Evolutionary conservation across 805 yeast genomes (phyloP).

Genomic region (Kuraishia hungarica): DNA sequence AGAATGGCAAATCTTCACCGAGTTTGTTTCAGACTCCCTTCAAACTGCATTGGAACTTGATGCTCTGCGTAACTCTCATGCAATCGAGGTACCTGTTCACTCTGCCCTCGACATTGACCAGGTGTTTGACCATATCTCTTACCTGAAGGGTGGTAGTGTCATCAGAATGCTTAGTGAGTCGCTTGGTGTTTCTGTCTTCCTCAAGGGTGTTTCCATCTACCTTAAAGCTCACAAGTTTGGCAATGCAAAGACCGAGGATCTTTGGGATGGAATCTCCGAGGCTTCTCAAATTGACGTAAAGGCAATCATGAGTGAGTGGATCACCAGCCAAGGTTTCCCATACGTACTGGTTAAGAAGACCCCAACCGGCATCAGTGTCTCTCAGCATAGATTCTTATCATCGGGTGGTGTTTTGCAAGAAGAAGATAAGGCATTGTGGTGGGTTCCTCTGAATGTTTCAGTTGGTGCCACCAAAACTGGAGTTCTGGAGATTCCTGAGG

Average conservation of each 20-base stretch:
- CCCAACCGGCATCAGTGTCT: conserved; percentile 29
- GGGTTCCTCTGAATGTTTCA: conserved; percentile 41
- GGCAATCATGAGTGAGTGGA: conserved; percentile 62
- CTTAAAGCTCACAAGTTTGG: conserved; percentile 53
- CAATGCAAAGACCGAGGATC: conserved; percentile 67
- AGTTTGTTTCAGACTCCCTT: conserved; percentile 41
- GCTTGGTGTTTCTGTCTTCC: conserved; percentile 60
- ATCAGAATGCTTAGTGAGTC: conserved; percentile 69
- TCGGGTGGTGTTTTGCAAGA: conserved; percentile 52
- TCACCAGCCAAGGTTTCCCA: conserved; percentile 67
- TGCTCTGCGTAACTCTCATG: conserved; percentile 59
- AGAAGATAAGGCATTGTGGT: conserved; percentile 52
- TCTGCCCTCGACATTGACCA: conserved; percentile 76
- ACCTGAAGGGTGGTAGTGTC: conserved; percentile 72
- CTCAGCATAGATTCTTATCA: conserved; percentile 54
- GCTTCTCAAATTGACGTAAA: conserved; percentile 56
- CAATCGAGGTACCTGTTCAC: conserved; percentile 74
- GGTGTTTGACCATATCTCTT: conserved; percentile 75
- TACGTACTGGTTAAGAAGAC: conserved; percentile 38
- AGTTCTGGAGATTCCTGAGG: neutral
- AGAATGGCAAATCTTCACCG: conserved; percentile 70
- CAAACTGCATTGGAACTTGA: conserved; percentile 47
- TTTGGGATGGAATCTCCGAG: conserved; percentile 60
- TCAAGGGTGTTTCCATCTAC: conserved; percentile 66
- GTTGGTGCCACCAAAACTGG: conserved; percentile 9